phyloP scores from a whole-genome alignment of 2,329 filamentous ascomycete genomes.

The Aaosphaeria arxii region DNA sequence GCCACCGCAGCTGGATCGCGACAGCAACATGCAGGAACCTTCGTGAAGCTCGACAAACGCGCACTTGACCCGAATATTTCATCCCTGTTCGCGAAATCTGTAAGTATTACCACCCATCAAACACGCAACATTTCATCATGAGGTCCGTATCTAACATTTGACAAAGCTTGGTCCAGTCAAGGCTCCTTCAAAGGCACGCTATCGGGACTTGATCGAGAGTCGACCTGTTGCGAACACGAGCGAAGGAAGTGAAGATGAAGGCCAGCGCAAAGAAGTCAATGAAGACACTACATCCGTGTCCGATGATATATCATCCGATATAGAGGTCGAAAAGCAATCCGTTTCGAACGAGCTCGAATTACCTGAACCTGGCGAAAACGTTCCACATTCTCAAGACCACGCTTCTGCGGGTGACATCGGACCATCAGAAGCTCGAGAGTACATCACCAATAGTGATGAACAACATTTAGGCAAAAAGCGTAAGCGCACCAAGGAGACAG shows the following conservation, averaged over 20 bases:
- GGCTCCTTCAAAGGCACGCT: constrained; percentile 41
- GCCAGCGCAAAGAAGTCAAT: constrained; percentile 46
- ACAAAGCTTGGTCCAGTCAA: constrained; percentile 34
- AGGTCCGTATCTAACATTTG: constrained; percentile 1
- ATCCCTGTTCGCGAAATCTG: constrained; percentile 47
- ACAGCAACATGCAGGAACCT: constrained; percentile 11
- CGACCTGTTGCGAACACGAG: constrained; percentile 5
- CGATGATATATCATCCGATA: constrained; percentile 1
- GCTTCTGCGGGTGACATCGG: too few relatives aligned
- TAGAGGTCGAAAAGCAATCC: constrained; percentile 19
- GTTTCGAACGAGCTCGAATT: constrained; percentile 31
- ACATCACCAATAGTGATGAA: constrained; percentile 23
- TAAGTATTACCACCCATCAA: constrained; percentile 18
- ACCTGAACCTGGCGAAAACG: too few relatives aligned
- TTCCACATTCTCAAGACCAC: too few relatives aligned
- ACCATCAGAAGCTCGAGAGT: constrained; percentile 13
- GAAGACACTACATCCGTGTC: constrained; percentile 16
- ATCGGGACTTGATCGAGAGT: constrained; percentile 23
- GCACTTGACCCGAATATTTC: constrained; percentile 43
- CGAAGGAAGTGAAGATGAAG: constrained; percentile 45
- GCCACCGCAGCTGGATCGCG: constrained; percentile 10
- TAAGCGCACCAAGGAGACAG: constrained; percentile 59
- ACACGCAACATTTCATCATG: not conserved
- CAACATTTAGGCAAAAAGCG: constrained; percentile 35
- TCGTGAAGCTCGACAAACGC: constrained; percentile 28